A percentile compares a stretch with the other conserved stretches of the same genome.
These are phyloP conservation scores for Trichoderma atroviride DNA, from an alignment of 2,329 filamentous ascomycete genomes.

Conservation along the genomic window DNA sequence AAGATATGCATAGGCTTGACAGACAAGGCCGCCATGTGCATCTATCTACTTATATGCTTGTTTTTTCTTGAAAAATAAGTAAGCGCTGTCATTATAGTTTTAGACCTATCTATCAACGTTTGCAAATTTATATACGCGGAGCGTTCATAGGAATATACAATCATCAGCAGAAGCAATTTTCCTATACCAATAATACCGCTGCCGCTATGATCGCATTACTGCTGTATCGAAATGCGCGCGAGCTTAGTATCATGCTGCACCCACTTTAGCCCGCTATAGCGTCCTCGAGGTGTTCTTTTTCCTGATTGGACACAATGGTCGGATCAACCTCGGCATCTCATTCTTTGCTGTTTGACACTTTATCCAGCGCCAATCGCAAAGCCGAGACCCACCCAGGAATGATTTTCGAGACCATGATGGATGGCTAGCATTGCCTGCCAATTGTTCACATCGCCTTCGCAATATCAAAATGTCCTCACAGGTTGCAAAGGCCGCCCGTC, in stretches of 20 bases:
- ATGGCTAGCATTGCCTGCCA: neutral
- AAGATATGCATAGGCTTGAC: neutral
- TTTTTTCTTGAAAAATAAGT: neutral
- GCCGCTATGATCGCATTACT: neutral
- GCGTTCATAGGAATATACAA: neutral
- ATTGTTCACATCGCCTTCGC: neutral
- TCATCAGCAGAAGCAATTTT: neutral
- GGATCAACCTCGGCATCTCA: neutral
- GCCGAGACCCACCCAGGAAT: slow-evolving; percentile 3
- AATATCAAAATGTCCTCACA: slow-evolving; percentile 44
- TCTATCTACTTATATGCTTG: neutral
- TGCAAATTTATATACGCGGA: neutral
- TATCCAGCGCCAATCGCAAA: slow-evolving; percentile 7
- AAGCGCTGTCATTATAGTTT: neutral
- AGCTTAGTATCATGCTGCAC: neutral
- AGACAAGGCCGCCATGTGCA: neutral
- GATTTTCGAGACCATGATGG: neutral
- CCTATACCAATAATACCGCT: neutral
- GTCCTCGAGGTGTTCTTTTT: neutral
- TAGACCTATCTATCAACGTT: neutral
- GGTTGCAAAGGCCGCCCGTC: slow-evolving; percentile 46
- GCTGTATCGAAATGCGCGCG: neutral
- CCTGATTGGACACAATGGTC: neutral
- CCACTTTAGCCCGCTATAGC: neutral
- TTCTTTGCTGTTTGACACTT: neutral